Conservation (phyloP, 352 stramenopile genomes). For the Phytophthora pini region DNA sequence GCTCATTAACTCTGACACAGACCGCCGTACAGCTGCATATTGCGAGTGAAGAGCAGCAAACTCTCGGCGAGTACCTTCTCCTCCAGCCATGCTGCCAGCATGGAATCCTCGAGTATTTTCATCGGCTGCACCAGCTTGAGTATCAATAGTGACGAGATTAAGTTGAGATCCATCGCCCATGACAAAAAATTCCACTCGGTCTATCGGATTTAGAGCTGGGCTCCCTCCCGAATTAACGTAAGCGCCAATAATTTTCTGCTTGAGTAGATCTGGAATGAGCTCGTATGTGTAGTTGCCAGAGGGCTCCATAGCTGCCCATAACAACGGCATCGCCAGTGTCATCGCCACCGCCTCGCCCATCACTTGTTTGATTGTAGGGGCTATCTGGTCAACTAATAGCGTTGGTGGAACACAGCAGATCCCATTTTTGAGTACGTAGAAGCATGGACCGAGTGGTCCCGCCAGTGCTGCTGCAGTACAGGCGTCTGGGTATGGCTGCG, state of each 20-base stretch:
- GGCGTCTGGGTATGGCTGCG: neutral
- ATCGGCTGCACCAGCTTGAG: neutral
- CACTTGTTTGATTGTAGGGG: constrained; percentile 5
- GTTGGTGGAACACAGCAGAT: neutral
- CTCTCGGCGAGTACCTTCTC: too few species aligned
- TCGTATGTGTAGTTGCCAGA: too few species aligned
- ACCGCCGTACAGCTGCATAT: neutral
- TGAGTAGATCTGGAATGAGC: neutral
- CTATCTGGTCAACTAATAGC: constrained; percentile 5
- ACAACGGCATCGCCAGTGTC: neutral
- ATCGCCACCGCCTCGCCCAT: constrained; percentile 7
- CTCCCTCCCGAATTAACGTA: constrained; percentile 1
- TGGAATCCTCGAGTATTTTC: too few species aligned
- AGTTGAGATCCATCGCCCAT: constrained; percentile 9
- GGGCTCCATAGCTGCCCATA: constrained; percentile 4
- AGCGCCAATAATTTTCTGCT: constrained; percentile 1
- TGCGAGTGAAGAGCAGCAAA: neutral
- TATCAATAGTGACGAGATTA: constrained; percentile 1
- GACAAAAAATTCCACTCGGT: neutral
- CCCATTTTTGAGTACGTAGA: constrained; percentile 20
- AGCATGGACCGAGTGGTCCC: constrained; percentile 15
- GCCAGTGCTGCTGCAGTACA: neutral
- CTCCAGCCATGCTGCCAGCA: too few species aligned
- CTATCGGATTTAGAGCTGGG: too few species aligned
- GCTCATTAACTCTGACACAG: too few species aligned